Conservation (phyloP, 208 protist species). For the Leishmania gerbilli region DNA sequence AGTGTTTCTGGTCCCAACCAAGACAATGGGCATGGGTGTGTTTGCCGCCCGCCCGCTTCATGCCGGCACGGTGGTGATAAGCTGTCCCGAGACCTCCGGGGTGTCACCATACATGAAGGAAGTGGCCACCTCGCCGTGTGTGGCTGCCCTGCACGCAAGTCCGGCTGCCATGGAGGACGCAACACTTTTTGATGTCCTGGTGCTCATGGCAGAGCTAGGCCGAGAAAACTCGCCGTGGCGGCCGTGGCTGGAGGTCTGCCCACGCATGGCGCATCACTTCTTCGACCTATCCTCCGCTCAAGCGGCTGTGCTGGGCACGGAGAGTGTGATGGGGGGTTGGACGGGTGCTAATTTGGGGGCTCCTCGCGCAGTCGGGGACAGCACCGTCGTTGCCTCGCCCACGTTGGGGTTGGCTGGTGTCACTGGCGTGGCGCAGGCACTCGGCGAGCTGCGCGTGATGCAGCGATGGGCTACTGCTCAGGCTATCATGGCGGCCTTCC, state of each 20-base stretch:
- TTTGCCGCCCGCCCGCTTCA: conserved; percentile 61
- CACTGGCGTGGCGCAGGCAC: conserved; percentile 65
- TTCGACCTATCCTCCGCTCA: conserved; percentile 50
- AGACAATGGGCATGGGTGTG: conserved; percentile 84
- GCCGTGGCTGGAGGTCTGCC: conserved; percentile 78
- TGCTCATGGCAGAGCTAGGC: conserved; percentile 73
- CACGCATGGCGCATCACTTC: conserved; percentile 71
- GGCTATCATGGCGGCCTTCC: conserved; percentile 46
- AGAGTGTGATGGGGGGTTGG: not conserved
- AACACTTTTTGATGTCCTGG: conserved; percentile 60
- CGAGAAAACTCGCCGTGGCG: conserved; percentile 49
- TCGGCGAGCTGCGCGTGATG: conserved; percentile 50
- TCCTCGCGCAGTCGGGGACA: not conserved
- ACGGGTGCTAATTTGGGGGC: not conserved
- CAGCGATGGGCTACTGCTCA: conserved; percentile 60
- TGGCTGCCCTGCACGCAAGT: conserved; percentile 40
- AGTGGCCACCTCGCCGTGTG: conserved; percentile 31
- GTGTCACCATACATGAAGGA: conserved; percentile 77
- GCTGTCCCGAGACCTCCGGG: conserved; percentile 55
- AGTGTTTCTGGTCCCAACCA: conserved; percentile 83
- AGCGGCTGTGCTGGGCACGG: conserved; percentile 31
- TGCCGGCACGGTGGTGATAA: conserved; percentile 71
- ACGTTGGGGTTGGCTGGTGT: conserved; percentile 7
- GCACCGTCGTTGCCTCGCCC: not conserved
- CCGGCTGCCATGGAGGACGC: conserved; percentile 20